phyloP scores from a whole-genome alignment of 495 filamentous ascomycete genomes.

The Aspergillus panamensis region DNA sequence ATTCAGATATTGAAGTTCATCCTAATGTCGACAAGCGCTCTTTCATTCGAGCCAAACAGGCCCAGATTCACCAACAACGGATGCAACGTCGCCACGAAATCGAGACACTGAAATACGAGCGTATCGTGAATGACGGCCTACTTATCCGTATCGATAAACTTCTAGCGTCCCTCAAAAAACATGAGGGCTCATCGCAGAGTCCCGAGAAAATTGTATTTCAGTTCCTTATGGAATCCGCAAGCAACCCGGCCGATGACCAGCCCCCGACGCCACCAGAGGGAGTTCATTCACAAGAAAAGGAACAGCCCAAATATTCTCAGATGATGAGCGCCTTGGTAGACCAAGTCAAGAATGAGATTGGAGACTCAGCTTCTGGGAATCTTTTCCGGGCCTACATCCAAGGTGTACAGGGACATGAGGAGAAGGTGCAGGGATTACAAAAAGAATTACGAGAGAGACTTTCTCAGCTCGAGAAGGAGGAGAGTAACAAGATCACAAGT shows the following conservation, averaged over 20 bases:
- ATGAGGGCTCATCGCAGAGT: constrained; percentile 65
- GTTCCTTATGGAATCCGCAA: constrained; percentile 73
- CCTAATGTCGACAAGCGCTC: constrained; percentile 98
- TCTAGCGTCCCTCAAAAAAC: constrained; percentile 62
- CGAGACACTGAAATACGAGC: constrained; percentile 87
- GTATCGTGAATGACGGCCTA: constrained; percentile 86
- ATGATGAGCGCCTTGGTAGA: constrained; percentile 94
- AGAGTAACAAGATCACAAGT: constrained; percentile 87
- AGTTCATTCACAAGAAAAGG: constrained; percentile 68
- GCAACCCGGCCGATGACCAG: constrained; percentile 67
- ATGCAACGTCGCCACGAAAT: constrained; percentile 81
- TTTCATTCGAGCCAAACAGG: constrained; percentile 97
- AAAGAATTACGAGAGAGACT: constrained; percentile 67
- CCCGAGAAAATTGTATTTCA: constrained; percentile 83
- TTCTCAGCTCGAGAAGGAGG: constrained; percentile 79
- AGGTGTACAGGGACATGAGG: constrained; percentile 69
- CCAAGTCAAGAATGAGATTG: constrained; percentile 87
- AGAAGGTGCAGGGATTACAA: constrained; percentile 75
- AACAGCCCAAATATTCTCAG: constrained; percentile 82
- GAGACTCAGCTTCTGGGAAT: constrained; percentile 60
- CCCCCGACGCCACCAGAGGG: constrained; percentile 70
- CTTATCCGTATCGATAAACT: constrained; percentile 77
- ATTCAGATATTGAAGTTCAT: constrained; percentile 97
- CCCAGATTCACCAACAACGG: constrained; percentile 90
- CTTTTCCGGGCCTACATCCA: constrained; percentile 68